Evolutionary conservation across 768 basidiomycete species (phyloP), one percentile per base, ranked within the genome.

Genomic region (Boletellus ananas): DNA sequence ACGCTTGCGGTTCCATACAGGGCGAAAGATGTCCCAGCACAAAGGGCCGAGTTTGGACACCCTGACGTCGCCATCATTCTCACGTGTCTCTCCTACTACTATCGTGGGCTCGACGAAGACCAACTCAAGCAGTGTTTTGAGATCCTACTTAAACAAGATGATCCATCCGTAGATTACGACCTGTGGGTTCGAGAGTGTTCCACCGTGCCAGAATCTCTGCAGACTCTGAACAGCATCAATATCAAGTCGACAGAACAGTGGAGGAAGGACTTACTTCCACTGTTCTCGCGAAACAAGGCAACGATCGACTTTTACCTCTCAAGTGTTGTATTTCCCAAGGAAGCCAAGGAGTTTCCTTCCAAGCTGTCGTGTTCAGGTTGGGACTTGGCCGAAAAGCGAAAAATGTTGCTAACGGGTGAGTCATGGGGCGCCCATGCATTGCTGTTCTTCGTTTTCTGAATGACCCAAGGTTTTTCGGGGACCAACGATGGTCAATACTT

Each of bases 1-100:
- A 50, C 54, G 55, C 52, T 66, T 13, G 64, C 64, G 14, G 64
- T 66, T 5, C 64, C 64, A 2, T 66, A 59, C 43, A 54, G 62
- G 10, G 64, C 64, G 9, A 66, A 66, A 29, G 64, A 66, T 27
- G 47, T 56, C 17, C 64, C 64, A 1, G 43, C 64, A 18, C 49
- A 43, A 12, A 45, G 60, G 14, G 59, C 64, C 25, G 64, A 66
- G 35, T 66, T 65, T 34, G 59, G 57, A 10, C 64, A 66, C 37
- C 64, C 64, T 11, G 64, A 66, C 25, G 52, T 66, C 7, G 41
- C 47, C 6, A 54, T 66, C 42, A 43, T 46, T n/a, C 34, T 51
- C 5, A 50, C 49, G 0, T 50, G 49, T 8, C 25, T 50, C 6
- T 45, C 50, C 40, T 65, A 65, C 45, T 63, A 65, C 39, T 65